Conservation (phyloP, 352 stramenopile species). For the Saprolegnia parasitica region DNA sequence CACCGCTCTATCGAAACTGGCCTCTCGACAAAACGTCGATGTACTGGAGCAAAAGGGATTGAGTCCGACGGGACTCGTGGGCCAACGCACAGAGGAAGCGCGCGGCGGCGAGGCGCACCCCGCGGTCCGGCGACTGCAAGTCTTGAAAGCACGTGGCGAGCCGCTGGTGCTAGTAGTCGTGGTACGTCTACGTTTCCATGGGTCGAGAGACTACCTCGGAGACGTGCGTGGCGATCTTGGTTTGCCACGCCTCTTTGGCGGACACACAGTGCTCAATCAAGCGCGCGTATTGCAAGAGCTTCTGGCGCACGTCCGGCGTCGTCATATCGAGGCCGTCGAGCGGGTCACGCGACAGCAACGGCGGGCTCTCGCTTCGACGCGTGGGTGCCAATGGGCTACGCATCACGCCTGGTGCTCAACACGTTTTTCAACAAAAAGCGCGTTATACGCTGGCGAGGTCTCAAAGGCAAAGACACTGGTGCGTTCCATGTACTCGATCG, state of each 20-base stretch:
- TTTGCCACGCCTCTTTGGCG: slow-evolving; percentile 10
- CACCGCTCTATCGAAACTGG: too few relatives aligned
- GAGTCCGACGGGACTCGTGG: slow-evolving; percentile 19
- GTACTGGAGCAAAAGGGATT: slow-evolving; percentile 2
- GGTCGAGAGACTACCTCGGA: background rate
- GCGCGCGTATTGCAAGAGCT: slow-evolving; percentile 9
- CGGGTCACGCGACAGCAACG: slow-evolving; percentile 1
- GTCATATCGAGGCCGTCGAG: slow-evolving; percentile 14
- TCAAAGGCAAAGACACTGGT: slow-evolving; percentile 26
- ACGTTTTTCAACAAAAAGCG: too few relatives aligned
- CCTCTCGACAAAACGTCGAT: too few relatives aligned
- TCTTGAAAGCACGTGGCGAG: slow-evolving; percentile 25
- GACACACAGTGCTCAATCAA: slow-evolving; percentile 25
- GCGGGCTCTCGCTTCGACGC: background rate
- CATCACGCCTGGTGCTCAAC: too few relatives aligned
- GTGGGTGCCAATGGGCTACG: background rate
- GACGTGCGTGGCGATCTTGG: slow-evolving; percentile 10
- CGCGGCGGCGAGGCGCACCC: slow-evolving; percentile 18
- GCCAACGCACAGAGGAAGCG: slow-evolving; percentile 24
- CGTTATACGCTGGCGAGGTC: too few relatives aligned
- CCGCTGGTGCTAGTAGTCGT: slow-evolving; percentile 5
- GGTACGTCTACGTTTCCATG: slow-evolving; percentile 3
- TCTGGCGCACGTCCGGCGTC: slow-evolving; percentile 13
- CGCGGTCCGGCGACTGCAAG: slow-evolving; percentile 10
- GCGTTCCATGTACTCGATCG: slow-evolving; percentile 15